Base-by-base conservation (phyloP, 169 alveolate genomes). In the Plasmodium inui region DNA sequence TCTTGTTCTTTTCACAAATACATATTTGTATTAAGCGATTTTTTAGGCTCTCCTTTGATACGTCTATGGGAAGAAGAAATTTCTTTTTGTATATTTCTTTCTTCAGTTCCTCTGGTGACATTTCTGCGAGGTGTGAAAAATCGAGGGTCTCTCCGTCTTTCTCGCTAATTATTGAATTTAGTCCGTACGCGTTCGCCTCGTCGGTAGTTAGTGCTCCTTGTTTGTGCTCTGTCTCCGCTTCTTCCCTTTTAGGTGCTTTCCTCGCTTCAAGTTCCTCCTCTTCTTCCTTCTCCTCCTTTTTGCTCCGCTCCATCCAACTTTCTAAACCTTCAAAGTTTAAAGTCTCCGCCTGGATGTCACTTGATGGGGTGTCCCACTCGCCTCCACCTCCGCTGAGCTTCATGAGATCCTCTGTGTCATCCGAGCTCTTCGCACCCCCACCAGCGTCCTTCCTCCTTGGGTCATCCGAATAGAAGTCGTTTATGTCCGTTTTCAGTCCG, bases 51-150 rank as follows among this genome's bases (percentile, higher is more conserved):
- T 91, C 92, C 34, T 6, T 46, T 53, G 95, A 70, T 91, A 78
- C 67, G 26, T 91, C 95, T 91, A 91, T 82, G 30, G 95, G 95
- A 71, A 91, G 84, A 71, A 91, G 76, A 91, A 17, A 91, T 2
- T 57, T 78, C 8, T 73, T 82, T 78, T 91, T 91, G 70, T 81
- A 91, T 71, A 91, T 82, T 71, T 91, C 92, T 46, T 74, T 82
- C 81, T 91, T 91, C 55, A 91, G 71, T 71, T 80, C 86, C 2
- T 91, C 95, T 34, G 78, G 12, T 19, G 95, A 17, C 92, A 91
- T 67, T 32, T 80, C 79, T 10, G 84, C 72, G 53, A 91, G 41
- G 57, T 72, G 19, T 19, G 95, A 74, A 53, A 91, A 91, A 41
- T 91, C 95, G 39, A 46, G 81, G 14, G 70, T 1, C 61, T 82